Evolutionary conservation across 2,329 filamentous ascomycete species (phyloP).

Genomic region (Trichoderma harzianum): DNA sequence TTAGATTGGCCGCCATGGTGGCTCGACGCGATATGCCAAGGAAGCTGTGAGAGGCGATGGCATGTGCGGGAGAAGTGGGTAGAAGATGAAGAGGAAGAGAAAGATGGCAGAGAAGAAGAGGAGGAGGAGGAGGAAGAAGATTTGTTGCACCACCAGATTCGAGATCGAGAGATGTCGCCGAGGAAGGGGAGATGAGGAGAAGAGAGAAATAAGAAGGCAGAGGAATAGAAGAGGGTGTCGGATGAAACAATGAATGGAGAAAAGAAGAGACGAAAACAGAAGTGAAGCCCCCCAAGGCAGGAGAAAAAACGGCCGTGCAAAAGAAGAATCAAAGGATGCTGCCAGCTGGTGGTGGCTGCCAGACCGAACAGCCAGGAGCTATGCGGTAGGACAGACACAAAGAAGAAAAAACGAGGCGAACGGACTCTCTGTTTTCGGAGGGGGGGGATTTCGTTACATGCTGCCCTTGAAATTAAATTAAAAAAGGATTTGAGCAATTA

Average conservation of each 20-base stretch:
- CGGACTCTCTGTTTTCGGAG: background rate
- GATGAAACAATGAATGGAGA: background rate
- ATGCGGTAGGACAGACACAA: background rate
- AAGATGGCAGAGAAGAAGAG: background rate
- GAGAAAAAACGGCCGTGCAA: background rate
- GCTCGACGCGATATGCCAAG: background rate
- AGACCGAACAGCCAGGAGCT: background rate
- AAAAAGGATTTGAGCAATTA: background rate
- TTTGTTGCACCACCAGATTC: background rate
- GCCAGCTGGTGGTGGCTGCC: slow-evolving; percentile 7
- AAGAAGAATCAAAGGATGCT: background rate
- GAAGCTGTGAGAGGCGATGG: background rate
- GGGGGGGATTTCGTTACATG: background rate
- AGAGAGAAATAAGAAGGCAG: background rate
- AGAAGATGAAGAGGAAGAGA: background rate
- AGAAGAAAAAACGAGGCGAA: background rate
- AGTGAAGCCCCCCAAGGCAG: background rate
- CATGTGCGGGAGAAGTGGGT: background rate
- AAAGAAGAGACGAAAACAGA: background rate
- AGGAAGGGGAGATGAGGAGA: background rate
- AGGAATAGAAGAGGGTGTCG: background rate
- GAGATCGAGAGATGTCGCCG: background rate
- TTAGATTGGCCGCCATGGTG: background rate
- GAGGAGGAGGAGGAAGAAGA: no score
- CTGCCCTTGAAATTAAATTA: background rate